Percentiles rank a stretch among this genome's conserved stretches.
These are phyloP conservation scores for Aspergillus diversus DNA, from an alignment of 495 filamentous ascomycete genomes.

Conservation along the genomic window DNA sequence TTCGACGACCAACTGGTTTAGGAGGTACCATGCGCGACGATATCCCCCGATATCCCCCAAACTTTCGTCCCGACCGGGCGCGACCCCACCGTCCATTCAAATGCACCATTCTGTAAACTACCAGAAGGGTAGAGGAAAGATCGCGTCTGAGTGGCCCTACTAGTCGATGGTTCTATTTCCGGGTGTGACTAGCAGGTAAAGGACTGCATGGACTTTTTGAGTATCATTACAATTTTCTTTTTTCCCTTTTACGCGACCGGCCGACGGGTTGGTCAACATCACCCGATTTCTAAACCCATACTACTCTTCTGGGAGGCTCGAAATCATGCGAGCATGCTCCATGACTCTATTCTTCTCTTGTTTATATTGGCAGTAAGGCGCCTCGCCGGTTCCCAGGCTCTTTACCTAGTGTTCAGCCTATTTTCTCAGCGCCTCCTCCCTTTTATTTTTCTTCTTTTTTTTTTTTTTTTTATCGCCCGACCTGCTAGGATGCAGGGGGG, in stretches of 20 bases:
- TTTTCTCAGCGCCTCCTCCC: background rate
- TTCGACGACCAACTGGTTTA: constrained; percentile 44
- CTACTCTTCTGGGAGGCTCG: constrained; percentile 14
- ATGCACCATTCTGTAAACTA: constrained; percentile 47
- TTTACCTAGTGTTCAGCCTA: constrained; percentile 15
- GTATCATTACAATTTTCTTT: background rate
- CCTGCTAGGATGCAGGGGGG: constrained; percentile 23
- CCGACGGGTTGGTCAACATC: constrained; percentile 6
- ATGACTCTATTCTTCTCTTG: constrained; percentile 25
- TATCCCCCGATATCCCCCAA: constrained; percentile 46
- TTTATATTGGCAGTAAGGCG: constrained; percentile 28
- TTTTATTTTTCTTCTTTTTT: constrained; percentile 7
- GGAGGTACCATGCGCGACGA: constrained; percentile 42
- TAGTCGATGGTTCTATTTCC: constrained; percentile 15
- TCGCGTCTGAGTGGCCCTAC: constrained; percentile 22
- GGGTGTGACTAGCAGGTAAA: background rate
- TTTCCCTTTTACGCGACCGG: constrained; percentile 2
- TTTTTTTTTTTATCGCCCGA: constrained; percentile 17
- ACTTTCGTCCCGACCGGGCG: constrained; percentile 47
- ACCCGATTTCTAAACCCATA: constrained; percentile 5
- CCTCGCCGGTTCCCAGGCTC: constrained; percentile 19
- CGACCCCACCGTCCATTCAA: constrained; percentile 44
- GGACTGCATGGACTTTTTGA: background rate
- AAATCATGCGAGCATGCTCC: constrained; percentile 25
- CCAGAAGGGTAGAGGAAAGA: background rate